phyloP scores from a whole-genome alignment of 495 filamentous ascomycete species.

The Xylaria scruposa region DNA sequence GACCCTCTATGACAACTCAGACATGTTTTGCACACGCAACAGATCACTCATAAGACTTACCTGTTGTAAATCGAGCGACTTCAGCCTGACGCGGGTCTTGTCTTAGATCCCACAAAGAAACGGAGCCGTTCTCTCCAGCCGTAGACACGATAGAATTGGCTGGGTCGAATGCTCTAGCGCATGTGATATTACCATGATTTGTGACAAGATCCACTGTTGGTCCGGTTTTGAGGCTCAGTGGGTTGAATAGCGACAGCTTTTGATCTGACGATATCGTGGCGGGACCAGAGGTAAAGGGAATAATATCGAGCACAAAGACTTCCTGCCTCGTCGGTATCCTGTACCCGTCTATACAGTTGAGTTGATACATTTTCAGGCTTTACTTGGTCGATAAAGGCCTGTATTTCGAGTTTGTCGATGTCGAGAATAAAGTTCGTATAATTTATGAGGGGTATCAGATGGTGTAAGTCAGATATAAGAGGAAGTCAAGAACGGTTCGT shows the following conservation, averaged over 20 bases:
- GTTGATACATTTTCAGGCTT: constrained; percentile 50
- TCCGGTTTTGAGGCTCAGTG: constrained; percentile 48
- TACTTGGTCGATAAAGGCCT: neutral
- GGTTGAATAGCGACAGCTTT: constrained; percentile 62
- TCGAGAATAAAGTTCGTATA: constrained; percentile 19
- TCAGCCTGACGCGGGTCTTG: constrained; percentile 41
- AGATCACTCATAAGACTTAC: constrained; percentile 56
- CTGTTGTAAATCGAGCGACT: constrained; percentile 53
- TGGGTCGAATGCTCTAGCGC: constrained; percentile 55
- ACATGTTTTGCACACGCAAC: constrained; percentile 36
- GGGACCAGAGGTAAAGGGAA: constrained; percentile 51
- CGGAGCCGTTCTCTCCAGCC: constrained; percentile 66
- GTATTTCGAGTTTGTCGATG: neutral
- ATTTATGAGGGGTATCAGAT: constrained; percentile 17
- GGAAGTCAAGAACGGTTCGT: neutral
- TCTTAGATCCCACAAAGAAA: constrained; percentile 65
- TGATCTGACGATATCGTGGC: constrained; percentile 61
- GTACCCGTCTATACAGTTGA: constrained; percentile 50
- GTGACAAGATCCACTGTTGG: constrained; percentile 51
- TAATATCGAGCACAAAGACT: constrained; percentile 60
- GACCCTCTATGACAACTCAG: constrained; percentile 40
- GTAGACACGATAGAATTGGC: constrained; percentile 57
- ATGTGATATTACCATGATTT: constrained; percentile 63
- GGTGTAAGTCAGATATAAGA: constrained; percentile 3
- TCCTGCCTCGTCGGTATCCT: constrained; percentile 49